A percentile compares a stretch with the other conserved stretches of the same genome.
These are phyloP conservation scores for Hamamelis virginiana DNA, from an alignment of 164 flowering plant species.

Conservation along the genomic window DNA sequence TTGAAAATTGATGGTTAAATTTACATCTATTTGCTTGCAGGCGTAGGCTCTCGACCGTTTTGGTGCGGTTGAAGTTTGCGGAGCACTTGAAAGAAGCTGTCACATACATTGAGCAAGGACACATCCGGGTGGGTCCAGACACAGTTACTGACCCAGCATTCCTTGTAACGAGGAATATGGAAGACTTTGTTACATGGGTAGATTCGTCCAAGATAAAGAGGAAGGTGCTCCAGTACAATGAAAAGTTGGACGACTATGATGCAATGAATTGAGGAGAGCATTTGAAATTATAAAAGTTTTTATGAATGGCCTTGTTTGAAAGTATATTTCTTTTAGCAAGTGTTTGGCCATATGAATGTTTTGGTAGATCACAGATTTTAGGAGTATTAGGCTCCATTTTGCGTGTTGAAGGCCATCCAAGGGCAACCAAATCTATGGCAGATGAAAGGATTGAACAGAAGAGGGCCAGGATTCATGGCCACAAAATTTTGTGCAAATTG, in stretches of 20 bases:
- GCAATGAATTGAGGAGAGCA: constrained; percentile 43
- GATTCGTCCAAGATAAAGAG: constrained; percentile 89
- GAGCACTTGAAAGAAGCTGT: constrained; percentile 85
- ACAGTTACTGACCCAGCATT: constrained; percentile 92
- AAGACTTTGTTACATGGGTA: constrained; percentile 94
- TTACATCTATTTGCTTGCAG: constrained; percentile 30
- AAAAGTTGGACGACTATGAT: constrained; percentile 85
- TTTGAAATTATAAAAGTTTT: too few relatives aligned
- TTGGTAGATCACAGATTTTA: too few relatives aligned
- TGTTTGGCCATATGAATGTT: too few relatives aligned
- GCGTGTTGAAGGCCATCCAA: too few relatives aligned
- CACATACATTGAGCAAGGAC: constrained; percentile 92
- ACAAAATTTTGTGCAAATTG: too few relatives aligned
- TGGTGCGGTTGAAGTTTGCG: constrained; percentile 74
- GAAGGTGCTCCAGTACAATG: constrained; percentile 84
- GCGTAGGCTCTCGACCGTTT: constrained; percentile 67
- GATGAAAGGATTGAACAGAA: too few relatives aligned
- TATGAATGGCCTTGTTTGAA: too few relatives aligned
- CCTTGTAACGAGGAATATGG: constrained; percentile 91
- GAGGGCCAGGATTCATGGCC: too few relatives aligned
- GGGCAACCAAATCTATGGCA: too few relatives aligned
- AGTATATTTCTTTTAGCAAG: too few relatives aligned
- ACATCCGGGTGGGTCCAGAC: constrained; percentile 90
- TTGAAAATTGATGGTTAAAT: too few relatives aligned
- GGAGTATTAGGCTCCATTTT: too few relatives aligned